Conservation (phyloP, 2,329 filamentous ascomycete species). For the Exophiala lecanii-corni region DNA sequence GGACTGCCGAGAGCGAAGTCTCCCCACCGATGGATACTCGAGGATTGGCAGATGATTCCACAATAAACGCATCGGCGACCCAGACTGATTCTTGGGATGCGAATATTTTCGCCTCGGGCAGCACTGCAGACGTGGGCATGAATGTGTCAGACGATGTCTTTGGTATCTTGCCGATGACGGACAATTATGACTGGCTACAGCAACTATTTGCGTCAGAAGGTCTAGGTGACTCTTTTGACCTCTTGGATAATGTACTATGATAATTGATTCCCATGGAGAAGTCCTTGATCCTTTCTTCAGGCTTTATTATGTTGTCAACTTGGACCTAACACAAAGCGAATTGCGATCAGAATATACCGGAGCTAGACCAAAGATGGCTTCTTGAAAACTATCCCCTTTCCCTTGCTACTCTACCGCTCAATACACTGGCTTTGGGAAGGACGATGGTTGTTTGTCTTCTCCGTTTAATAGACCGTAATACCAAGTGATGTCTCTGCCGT, state of each 20-base stretch:
- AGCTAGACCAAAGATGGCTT: too few relatives aligned
- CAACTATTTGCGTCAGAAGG: conserved; percentile 1
- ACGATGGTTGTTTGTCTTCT: conserved; percentile 2
- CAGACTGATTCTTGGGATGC: too few relatives aligned
- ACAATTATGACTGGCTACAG: conserved; percentile 6
- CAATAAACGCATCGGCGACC: background rate
- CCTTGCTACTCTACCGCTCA: too few relatives aligned
- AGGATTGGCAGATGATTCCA: background rate
- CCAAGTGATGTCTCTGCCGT: conserved; percentile 43
- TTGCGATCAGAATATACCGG: too few relatives aligned
- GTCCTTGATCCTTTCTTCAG: too few relatives aligned
- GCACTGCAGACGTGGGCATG: background rate
- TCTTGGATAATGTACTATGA: too few relatives aligned
- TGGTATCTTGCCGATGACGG: conserved; percentile 5
- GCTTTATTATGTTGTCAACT: too few relatives aligned
- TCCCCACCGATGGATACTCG: background rate
- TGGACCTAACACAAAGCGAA: too few relatives aligned
- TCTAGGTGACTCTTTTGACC: too few relatives aligned
- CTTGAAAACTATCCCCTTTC: too few relatives aligned
- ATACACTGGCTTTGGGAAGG: conserved; percentile 5
- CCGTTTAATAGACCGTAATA: conserved; percentile 39
- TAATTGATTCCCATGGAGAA: too few relatives aligned
- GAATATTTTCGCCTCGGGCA: background rate
- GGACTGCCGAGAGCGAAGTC: background rate
- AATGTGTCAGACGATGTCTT: conserved; percentile 3